A percentile compares a stretch with the other conserved stretches of the same genome.
Evolutionary conservation across 441 rosid genomes (phyloP).

Genomic region (Erodium moschatum): DNA sequence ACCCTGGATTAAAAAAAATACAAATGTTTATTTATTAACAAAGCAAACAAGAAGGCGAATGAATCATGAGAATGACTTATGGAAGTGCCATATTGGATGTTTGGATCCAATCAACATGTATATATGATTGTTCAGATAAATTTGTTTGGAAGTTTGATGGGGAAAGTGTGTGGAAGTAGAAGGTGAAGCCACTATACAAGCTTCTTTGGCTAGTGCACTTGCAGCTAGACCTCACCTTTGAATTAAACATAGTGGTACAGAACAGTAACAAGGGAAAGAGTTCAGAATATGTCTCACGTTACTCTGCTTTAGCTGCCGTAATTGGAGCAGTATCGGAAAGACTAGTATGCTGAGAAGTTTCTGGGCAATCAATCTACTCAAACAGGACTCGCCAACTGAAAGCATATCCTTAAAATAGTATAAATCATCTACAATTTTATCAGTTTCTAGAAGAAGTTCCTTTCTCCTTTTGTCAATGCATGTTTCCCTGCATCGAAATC

Average conservation of each 20-base stretch:
- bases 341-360: constrained; percentile 44
- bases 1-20: constrained; percentile 33
- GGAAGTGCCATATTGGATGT: not conserved
- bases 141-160: not conserved
- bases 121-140: not conserved
- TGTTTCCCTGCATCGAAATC: constrained; percentile 34
- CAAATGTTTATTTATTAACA: not conserved
- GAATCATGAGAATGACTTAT: not conserved
- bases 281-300: constrained; percentile 36
- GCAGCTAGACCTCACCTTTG: constrained; percentile 1
- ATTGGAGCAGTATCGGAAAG: constrained; percentile 41
- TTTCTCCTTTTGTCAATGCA: constrained; percentile 26
- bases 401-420: constrained; percentile 64
- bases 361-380: constrained; percentile 39
- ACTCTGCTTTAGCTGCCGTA: constrained; percentile 33
- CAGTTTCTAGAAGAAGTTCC: constrained; percentile 38
- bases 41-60: not conserved
- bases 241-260: constrained; percentile 3
- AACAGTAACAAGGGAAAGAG: constrained; percentile 10
- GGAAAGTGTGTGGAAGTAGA: not conserved
- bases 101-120: not conserved
- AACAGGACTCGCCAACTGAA: constrained; percentile 36
- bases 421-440: constrained; percentile 53
- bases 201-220: not conserved
- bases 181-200: not conserved